A percentile compares a stretch with the other conserved stretches of the same genome.
phyloP scores from a whole-genome alignment of 352 stramenopile species.

The Globisporangium splendens region DNA sequence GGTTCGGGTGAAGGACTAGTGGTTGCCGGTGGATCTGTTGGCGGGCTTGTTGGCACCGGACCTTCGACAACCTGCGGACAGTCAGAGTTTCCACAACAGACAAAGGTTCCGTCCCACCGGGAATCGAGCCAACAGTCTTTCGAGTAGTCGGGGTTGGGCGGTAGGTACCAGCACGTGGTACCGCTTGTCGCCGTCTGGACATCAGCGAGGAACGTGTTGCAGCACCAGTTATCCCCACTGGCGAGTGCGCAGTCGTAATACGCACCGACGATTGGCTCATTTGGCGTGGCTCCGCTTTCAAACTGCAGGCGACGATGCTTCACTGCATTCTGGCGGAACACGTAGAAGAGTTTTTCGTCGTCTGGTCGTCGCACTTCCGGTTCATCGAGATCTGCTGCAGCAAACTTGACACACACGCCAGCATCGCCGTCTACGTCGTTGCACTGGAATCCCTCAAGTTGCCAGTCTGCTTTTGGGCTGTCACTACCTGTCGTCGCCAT shows the following conservation, averaged over 20 bases:
- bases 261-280: conserved; percentile 6
- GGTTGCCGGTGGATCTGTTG: background rate
- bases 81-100: conserved; percentile 36
- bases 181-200: conserved; percentile 22
- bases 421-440: background rate
- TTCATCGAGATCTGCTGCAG: conserved; percentile 18
- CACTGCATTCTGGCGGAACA: conserved; percentile 1
- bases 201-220: conserved; percentile 13
- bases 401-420: conserved; percentile 27
- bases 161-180: conserved; percentile 37
- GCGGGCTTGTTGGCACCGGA: conserved; percentile 19
- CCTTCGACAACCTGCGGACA: conserved; percentile 38
- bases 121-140: conserved; percentile 19
- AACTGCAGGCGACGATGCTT: conserved; percentile 37
- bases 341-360: background rate
- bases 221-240: conserved; percentile 37
- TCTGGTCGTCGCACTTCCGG: conserved; percentile 2
- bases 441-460: conserved; percentile 44
- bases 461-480: conserved; percentile 17
- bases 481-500: background rate
- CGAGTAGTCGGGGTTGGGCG: conserved; percentile 13
- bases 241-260: conserved; percentile 45
- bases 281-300: background rate
- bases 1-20: background rate
- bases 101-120: conserved; percentile 40